Evolutionary conservation across 345 rosid genomes (phyloP), one percentile per base, ranked within the genome.

Genomic region (Carallia pectinifolia): DNA sequence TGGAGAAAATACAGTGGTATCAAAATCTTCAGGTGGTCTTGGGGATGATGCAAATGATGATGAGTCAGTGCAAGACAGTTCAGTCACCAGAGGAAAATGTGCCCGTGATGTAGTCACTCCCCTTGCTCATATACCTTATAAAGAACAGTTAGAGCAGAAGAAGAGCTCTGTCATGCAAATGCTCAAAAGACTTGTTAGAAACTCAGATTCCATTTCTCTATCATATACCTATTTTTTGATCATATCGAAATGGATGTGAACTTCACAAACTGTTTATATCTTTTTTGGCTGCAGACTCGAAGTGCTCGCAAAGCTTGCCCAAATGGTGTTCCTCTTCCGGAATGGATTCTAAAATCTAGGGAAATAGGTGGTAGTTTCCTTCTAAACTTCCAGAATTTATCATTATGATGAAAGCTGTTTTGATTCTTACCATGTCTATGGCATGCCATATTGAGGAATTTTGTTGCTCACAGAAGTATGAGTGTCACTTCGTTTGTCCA

Each of bases 231-330:
- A 23, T 2, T 38, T 19, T 38, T 62, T 6, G 33, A 58, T 6
- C 53, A 23, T 71, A 23, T 58, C 18, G 47, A 65, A 34, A 55
- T 3, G 34, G 62, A 31, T 58, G 6, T 60, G 29, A 70, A 62
- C 72, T 70, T 60, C 44, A 44, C 44, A 53, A 59, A 67, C 60
- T 83, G 69, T 10, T 62, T 62, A 10, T 66, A 64, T 72, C 62
- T 23, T 62, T 69, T 44, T 23, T 54, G 75, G 77, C 50, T 44
- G 79, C 91, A 92, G 99, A 88, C 99, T 40, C 88, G 92, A 77
- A 92, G 82, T 72, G 88, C 97, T 10, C 97, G 97, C 59, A 92
- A 89, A 84, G 97, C 93, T 66, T 95, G 99, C 81, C 97, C 93
- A 6, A 81, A 74, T 79, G 97, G 96, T 44, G 77, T 80, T 75